phyloP scores from a whole-genome alignment of 768 basidiomycete genomes.

The Tulasnella sp. region DNA sequence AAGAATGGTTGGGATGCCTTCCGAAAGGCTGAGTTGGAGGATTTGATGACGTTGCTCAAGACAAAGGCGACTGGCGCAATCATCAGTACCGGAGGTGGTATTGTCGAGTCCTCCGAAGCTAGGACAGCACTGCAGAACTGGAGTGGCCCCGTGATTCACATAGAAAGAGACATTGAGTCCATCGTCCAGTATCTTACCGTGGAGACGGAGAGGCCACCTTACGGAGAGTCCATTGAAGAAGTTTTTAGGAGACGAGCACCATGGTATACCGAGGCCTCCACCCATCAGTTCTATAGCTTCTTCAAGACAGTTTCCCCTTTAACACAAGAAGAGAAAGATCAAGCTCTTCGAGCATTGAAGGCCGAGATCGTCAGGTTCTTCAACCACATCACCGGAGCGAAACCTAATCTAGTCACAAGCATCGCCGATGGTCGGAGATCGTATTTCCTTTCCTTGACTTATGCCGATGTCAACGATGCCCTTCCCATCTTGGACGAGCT shows the following conservation, averaged over 20 bases:
- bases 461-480: slow-evolving; percentile 68
- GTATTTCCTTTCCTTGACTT: slow-evolving; percentile 87
- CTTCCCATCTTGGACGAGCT: slow-evolving; percentile 57
- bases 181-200: slow-evolving; percentile 66
- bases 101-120: slow-evolving; percentile 74
- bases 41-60: slow-evolving; percentile 53
- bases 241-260: slow-evolving; percentile 74
- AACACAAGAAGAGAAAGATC: slow-evolving; percentile 2
- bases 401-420: slow-evolving; percentile 50
- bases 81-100: slow-evolving; percentile 86
- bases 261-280: slow-evolving; percentile 75
- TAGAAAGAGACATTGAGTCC: slow-evolving; percentile 67
- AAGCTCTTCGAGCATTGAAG: background rate
- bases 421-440: slow-evolving; percentile 45
- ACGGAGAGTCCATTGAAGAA: slow-evolving; percentile 72
- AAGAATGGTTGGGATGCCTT: slow-evolving; percentile 81
- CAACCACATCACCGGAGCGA: slow-evolving; percentile 63
- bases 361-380: slow-evolving; percentile 77
- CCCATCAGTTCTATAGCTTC: slow-evolving; percentile 71
- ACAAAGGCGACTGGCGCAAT: slow-evolving; percentile 48
- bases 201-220: slow-evolving; percentile 72
- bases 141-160: slow-evolving; percentile 68
- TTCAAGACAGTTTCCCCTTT: slow-evolving; percentile 24
- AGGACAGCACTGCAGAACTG: slow-evolving; percentile 51
- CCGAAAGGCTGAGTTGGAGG: slow-evolving; percentile 60